Conservation (phyloP, 2,329 filamentous ascomycete genomes). For the Endothia cerciana region DNA sequence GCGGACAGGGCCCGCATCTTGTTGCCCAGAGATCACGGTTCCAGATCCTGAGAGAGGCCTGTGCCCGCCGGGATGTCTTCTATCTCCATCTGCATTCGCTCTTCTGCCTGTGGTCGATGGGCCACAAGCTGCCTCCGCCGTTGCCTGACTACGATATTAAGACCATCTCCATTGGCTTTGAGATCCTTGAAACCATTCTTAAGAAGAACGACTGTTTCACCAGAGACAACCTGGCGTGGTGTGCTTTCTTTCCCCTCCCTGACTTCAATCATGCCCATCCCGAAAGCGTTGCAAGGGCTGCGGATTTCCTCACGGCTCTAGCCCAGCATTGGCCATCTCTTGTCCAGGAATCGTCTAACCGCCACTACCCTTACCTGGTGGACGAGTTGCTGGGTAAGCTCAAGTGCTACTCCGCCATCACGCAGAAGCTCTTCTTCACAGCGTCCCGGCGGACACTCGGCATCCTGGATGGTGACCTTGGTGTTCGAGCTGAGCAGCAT, state of each 20-base stretch:
- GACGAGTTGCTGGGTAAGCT: slow-evolving; percentile 40
- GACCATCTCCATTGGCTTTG: slow-evolving; percentile 41
- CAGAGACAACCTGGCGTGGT: slow-evolving; percentile 37
- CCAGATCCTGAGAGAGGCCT: slow-evolving; percentile 61
- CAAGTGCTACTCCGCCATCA: slow-evolving; percentile 35
- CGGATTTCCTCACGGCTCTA: slow-evolving; percentile 49
- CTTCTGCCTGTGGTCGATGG: slow-evolving; percentile 59
- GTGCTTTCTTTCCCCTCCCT: slow-evolving; percentile 42
- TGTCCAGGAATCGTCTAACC: slow-evolving; percentile 26
- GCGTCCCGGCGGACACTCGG: slow-evolving; percentile 35
- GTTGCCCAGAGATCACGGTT: slow-evolving; percentile 53
- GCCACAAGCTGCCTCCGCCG: slow-evolving; percentile 24
- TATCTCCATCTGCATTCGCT: slow-evolving; percentile 70
- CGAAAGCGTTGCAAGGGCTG: slow-evolving; percentile 40
- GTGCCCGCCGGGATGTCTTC: slow-evolving; percentile 58
- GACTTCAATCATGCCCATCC: slow-evolving; percentile 30
- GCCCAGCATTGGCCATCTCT: slow-evolving; percentile 45
- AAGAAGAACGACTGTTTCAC: slow-evolving; percentile 43
- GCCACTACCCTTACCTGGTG: slow-evolving; percentile 39
- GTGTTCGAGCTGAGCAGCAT: slow-evolving; percentile 30
- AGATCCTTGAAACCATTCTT: slow-evolving; percentile 41
- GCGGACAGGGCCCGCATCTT: slow-evolving; percentile 30
- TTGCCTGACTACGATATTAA: slow-evolving; percentile 18
- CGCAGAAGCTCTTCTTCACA: slow-evolving; percentile 40
- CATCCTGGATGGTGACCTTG: slow-evolving; percentile 30